phyloP scores from a whole-genome alignment of 1,139 yeast genomes.

The Kazachstania sp. region DNA sequence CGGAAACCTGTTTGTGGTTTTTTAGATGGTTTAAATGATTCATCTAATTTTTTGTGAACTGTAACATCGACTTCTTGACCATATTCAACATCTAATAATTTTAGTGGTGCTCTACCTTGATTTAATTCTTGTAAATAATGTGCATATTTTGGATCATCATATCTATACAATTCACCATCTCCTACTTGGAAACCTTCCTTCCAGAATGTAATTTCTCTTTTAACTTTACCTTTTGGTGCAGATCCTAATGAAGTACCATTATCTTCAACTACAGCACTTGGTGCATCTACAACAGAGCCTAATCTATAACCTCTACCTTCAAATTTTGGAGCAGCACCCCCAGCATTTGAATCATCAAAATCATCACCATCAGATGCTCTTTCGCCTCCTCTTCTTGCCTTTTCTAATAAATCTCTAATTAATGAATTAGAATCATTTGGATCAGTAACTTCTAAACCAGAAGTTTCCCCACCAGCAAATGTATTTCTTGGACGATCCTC shows the following conservation, averaged over 20 bases:
- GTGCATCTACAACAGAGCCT: constrained; percentile 44
- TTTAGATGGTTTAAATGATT: constrained; percentile 71
- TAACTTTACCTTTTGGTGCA: constrained; percentile 37
- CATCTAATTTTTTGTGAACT: constrained; percentile 73
- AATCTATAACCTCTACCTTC: constrained; percentile 73
- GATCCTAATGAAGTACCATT: constrained; percentile 24
- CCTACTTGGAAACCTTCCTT: constrained; percentile 93
- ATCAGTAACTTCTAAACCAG: constrained; percentile 88
- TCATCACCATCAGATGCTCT: constrained; percentile 28
- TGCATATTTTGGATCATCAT: constrained; percentile 84
- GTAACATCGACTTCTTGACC: constrained; percentile 96
- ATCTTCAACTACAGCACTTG: constrained; percentile 31
- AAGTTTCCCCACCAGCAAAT: constrained; percentile 90
- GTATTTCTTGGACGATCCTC: constrained; percentile 63
- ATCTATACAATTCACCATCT: constrained; percentile 75
- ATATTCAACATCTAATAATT: constrained; percentile 68
- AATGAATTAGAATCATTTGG: constrained; percentile 47
- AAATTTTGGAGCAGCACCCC: constrained; percentile 30
- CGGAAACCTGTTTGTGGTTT: constrained; percentile 59
- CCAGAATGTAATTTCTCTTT: constrained; percentile 86
- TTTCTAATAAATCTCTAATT: constrained; percentile 50
- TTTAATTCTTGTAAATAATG: constrained; percentile 70
- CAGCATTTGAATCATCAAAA: constrained; percentile 30
- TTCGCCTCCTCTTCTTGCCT: constrained; percentile 46
- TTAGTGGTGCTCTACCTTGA: constrained; percentile 88